Conservation (phyloP, 768 basidiomycete species). For the Boletus tylopilopsis region DNA sequence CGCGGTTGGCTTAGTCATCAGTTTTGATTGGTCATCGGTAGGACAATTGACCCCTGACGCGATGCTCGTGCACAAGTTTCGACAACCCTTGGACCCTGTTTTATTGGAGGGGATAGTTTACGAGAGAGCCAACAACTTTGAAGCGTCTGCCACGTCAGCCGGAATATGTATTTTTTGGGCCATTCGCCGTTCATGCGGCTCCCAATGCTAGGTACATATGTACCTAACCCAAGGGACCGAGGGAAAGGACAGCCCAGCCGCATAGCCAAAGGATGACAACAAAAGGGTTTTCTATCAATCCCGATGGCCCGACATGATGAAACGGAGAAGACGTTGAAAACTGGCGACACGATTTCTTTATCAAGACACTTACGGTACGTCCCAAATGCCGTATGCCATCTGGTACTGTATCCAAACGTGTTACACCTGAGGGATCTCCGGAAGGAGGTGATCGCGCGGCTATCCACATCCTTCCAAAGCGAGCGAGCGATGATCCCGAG, state of each 20-base stretch:
- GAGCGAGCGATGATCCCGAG: constrained; percentile 9
- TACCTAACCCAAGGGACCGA: neutral
- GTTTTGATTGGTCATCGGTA: constrained; percentile 11
- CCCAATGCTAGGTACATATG: neutral
- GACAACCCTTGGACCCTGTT: too few relatives aligned
- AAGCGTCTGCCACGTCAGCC: neutral
- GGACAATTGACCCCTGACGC: constrained; percentile 8
- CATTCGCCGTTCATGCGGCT: neutral
- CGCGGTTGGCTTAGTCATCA: neutral
- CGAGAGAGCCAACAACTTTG: neutral
- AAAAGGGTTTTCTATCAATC: neutral
- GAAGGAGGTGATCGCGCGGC: constrained; percentile 16
- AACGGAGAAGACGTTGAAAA: neutral
- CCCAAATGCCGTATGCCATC: constrained; percentile 10
- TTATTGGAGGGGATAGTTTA: neutral
- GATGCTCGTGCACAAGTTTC: too few relatives aligned
- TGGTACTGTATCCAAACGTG: neutral
- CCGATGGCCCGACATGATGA: neutral
- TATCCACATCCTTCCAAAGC: constrained; percentile 23
- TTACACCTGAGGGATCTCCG: constrained; percentile 1
- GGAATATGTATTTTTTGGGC: neutral
- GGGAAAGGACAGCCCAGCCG: neutral
- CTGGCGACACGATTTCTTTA: constrained; percentile 5
- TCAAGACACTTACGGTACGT: constrained; percentile 3
- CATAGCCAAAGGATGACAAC: neutral